Conservation (phyloP, 129 eudicot species). For the Ambrosia artemisiifolia region DNA sequence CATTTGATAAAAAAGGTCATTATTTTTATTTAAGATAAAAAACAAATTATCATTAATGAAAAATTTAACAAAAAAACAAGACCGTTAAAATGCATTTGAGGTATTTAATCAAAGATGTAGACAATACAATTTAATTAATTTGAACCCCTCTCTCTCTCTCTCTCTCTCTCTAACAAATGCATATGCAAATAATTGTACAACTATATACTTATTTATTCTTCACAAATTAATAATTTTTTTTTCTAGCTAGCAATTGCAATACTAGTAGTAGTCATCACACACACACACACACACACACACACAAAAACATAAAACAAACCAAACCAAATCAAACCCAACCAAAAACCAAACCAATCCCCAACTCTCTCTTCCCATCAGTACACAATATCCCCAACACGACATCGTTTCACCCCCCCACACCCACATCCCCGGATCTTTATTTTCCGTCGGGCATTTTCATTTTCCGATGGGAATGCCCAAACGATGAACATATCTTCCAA, state of each 20-base stretch:
- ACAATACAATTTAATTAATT: slow-evolving; percentile 27
- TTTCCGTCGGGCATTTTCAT: slow-evolving; percentile 47
- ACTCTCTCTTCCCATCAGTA: slow-evolving; percentile 13
- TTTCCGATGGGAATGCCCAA: slow-evolving; percentile 69
- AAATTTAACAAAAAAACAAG: not conserved
- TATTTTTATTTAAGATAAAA: no score
- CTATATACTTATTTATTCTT: not conserved
- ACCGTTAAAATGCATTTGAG: not conserved
- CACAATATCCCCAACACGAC: slow-evolving; percentile 35
- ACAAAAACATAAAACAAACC: slow-evolving; percentile 12
- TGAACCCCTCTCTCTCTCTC: no score
- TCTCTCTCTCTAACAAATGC: slow-evolving; percentile 32
- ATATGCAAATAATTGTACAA: slow-evolving; percentile 39
- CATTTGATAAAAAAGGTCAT: no score
- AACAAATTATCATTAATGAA: not conserved
- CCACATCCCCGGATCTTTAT: slow-evolving; percentile 37
- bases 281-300: not conserved
- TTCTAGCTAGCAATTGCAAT: slow-evolving; percentile 8
- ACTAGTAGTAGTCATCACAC: slow-evolving; percentile 9
- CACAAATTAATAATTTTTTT: not conserved
- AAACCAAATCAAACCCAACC: slow-evolving; percentile 17
- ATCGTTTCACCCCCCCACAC: slow-evolving; percentile 33
- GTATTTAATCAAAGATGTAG: slow-evolving; percentile 21
- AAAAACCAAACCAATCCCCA: slow-evolving; percentile 15
- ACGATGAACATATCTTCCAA: slow-evolving; percentile 73